These are phyloP conservation scores for Dryas alaskensis DNA, from an alignment of 306 rosid species.

Conservation along the genomic window DNA sequence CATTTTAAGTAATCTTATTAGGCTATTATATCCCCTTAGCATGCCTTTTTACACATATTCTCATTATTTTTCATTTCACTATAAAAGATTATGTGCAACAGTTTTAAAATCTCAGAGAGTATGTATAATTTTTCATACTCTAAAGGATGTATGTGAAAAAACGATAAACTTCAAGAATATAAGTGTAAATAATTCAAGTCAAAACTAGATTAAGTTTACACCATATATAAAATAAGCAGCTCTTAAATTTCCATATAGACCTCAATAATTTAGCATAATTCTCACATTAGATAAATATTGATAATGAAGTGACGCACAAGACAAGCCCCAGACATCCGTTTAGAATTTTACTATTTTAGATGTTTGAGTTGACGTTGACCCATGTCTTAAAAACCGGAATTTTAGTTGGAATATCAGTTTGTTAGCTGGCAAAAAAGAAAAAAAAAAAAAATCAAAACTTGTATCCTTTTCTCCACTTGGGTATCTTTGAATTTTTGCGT, in stretches of 20 bases:
- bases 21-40: no score
- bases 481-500: no score
- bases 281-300: not conserved
- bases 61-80: no score
- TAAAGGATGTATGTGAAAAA: no score
- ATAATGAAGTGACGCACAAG: not conserved
- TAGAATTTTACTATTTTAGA: not conserved
- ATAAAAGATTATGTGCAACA: no score
- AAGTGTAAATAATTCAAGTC: no score
- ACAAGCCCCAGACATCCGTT: not conserved
- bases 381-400: not conserved
- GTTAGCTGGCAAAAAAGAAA: not conserved
- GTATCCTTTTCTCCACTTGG: no score
- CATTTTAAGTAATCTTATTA: no score
- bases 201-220: not conserved
- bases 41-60: no score
- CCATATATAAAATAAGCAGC: not conserved
- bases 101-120: no score
- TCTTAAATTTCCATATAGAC: not conserved
- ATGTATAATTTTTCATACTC: no score
- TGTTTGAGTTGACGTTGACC: not conserved
- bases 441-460: not conserved
- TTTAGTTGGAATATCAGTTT: not conserved
- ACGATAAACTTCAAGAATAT: no score
- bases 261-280: not conserved